A percentile compares a stretch with the other conserved stretches of the same genome.
phyloP scores from a whole-genome alignment of 2,329 filamentous ascomycete genomes.

The Hymenoscyphus repandus region DNA sequence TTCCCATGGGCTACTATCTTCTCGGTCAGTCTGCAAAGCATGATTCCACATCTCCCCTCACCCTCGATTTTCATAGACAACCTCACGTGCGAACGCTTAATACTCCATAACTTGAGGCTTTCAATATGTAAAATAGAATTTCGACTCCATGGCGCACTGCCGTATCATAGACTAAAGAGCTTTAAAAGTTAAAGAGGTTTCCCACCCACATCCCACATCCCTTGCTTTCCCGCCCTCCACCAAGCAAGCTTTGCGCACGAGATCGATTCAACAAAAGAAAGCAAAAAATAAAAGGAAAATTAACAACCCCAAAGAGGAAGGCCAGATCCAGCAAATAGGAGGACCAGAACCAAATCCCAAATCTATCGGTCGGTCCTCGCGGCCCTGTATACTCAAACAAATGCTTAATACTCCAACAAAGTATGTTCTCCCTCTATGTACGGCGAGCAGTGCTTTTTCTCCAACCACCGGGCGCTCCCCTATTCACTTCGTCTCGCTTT shows the following conservation, averaged over 20 bases:
- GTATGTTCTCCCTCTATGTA: too few relatives aligned
- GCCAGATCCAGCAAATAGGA: too few relatives aligned
- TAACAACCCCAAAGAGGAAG: neutral
- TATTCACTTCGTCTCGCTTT: neutral
- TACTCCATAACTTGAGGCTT: neutral
- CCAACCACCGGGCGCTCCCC: too few relatives aligned
- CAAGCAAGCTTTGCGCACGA: too few relatives aligned
- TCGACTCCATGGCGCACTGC: neutral
- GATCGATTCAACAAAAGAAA: neutral
- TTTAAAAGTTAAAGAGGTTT: neutral
- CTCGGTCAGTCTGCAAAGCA: too few relatives aligned
- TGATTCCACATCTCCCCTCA: neutral
- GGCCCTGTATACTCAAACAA: too few relatives aligned
- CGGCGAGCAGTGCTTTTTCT: too few relatives aligned
- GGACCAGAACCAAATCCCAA: neutral
- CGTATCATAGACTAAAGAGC: constrained; percentile 2
- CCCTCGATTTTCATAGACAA: neutral
- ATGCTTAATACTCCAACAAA: too few relatives aligned
- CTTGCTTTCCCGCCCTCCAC: neutral
- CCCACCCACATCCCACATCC: neutral
- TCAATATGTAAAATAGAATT: neutral
- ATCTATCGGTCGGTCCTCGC: neutral
- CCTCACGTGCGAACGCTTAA: neutral
- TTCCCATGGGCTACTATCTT: too few relatives aligned
- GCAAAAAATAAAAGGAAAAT: neutral